phyloP scores from a whole-genome alignment of 768 basidiomycete genomes.

The Sutorius australiensis region DNA sequence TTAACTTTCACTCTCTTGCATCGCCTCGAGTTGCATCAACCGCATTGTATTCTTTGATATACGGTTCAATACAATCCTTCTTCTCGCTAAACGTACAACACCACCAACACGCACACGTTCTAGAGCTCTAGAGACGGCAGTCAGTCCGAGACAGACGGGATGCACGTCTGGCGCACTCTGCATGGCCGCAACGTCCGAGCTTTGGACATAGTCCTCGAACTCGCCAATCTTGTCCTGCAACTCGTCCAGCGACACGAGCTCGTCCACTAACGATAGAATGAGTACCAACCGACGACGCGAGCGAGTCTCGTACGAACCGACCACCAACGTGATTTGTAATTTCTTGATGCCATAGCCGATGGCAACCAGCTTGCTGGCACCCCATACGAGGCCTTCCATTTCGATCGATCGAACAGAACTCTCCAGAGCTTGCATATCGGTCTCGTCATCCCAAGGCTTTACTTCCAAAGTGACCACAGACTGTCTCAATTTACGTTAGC shows the following conservation, averaged over 20 bases:
- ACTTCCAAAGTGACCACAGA: slow-evolving; percentile 98
- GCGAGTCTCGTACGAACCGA: slow-evolving; percentile 38
- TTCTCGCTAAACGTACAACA: slow-evolving; percentile 6
- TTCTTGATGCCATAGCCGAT: slow-evolving; percentile 95
- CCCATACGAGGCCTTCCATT: slow-evolving; percentile 93
- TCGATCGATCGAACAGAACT: slow-evolving; percentile 78
- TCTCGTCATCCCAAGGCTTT: slow-evolving; percentile 99
- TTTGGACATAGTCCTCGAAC: slow-evolving; percentile 87
- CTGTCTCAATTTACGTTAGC: slow-evolving; percentile 41
- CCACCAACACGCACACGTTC: neutral
- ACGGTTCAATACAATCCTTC: slow-evolving; percentile 6
- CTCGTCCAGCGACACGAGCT: slow-evolving; percentile 88
- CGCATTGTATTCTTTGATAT: neutral
- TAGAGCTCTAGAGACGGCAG: slow-evolving; percentile 22
- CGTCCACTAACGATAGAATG: slow-evolving; percentile 69
- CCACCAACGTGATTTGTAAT: slow-evolving; percentile 68
- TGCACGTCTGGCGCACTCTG: slow-evolving; percentile 53
- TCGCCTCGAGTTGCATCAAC: neutral
- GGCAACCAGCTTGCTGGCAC: slow-evolving; percentile 86
- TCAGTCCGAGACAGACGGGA: neutral
- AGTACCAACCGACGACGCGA: neutral
- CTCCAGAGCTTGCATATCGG: slow-evolving; percentile 90
- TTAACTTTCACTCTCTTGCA: neutral
- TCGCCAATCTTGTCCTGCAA: slow-evolving; percentile 87
- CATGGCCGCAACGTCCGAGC: slow-evolving; percentile 89